These are phyloP conservation scores for Papiliotrema laurentii DNA, from an alignment of 1,284 basidiomycete species.

Conservation along the genomic window DNA sequence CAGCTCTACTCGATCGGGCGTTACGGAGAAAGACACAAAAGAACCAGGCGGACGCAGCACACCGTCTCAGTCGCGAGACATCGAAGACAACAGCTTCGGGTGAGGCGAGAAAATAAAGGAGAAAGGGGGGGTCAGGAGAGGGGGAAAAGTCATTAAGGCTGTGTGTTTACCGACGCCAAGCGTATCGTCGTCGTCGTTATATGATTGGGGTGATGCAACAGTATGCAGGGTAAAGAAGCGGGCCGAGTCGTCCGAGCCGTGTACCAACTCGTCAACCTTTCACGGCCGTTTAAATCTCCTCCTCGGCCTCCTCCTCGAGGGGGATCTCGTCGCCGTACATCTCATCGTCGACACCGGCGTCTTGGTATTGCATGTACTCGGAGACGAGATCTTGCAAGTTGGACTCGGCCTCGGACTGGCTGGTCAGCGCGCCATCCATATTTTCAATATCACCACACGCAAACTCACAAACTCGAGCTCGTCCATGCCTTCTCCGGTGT, in stretches of 20 bases:
- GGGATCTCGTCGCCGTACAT: conserved; percentile 48
- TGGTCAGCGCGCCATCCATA: conserved; percentile 55
- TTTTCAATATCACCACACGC: conserved; percentile 7
- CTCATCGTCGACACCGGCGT: conserved; percentile 58
- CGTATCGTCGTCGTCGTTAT: neutral
- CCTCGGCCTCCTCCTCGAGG: conserved; percentile 39
- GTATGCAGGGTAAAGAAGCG: neutral
- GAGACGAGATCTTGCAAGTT: conserved; percentile 94
- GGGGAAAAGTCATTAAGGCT: neutral
- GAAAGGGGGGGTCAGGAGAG: neutral
- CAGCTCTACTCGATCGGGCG: too few relatives aligned
- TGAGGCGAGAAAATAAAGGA: conserved; percentile 27
- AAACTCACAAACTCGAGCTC: conserved; percentile 78
- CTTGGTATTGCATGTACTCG: conserved; percentile 96
- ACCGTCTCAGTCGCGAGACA: conserved; percentile 46
- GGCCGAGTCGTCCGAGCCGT: conserved; percentile 5
- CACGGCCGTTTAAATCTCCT: conserved; percentile 9
- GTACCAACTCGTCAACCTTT: neutral
- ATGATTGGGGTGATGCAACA: conserved; percentile 1
- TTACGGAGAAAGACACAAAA: neutral
- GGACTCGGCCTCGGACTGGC: conserved; percentile 75
- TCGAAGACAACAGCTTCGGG: conserved; percentile 38
- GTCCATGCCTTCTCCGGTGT: conserved; percentile 98
- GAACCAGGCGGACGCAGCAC: conserved; percentile 34
- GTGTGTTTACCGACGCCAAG: neutral